Conservation (phyloP, 1,139 yeast species). For the Kodamaea sp. region DNA sequence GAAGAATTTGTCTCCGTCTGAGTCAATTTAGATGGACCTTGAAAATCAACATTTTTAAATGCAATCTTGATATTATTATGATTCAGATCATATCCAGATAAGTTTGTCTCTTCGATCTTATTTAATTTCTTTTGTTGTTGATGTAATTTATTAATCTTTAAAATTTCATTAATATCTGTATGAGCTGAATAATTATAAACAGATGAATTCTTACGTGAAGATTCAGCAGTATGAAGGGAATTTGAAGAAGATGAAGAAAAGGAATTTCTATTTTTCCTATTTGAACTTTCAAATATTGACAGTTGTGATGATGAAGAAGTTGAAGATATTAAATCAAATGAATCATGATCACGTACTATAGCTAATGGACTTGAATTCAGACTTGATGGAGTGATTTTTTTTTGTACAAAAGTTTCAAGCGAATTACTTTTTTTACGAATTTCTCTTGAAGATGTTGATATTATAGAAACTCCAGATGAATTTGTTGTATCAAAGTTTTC, state of each 20-base stretch:
- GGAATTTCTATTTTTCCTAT: neutral
- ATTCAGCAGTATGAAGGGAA: neutral
- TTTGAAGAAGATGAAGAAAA: neutral
- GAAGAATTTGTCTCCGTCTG: neutral
- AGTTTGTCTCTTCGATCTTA: conserved; percentile 4
- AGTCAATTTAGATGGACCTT: conserved; percentile 2
- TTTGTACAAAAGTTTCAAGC: too few species aligned
- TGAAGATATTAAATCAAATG: too few species aligned
- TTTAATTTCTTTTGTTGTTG: conserved; percentile 7
- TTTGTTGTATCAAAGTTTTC: too few species aligned
- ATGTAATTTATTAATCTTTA: conserved; percentile 14
- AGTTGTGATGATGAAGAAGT: too few species aligned
- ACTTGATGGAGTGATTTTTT: too few species aligned
- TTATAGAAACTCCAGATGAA: too few species aligned
- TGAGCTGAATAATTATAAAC: conserved; percentile 11
- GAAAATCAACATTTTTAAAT: conserved; percentile 12
- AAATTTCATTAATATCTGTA: conserved; percentile 15
- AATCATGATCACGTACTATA: too few species aligned
- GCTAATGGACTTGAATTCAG: too few species aligned
- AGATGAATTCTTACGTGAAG: conserved; percentile 1
- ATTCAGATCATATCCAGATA: conserved; percentile 6
- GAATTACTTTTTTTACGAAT: too few species aligned
- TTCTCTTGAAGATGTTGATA: too few species aligned
- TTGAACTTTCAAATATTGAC: neutral
- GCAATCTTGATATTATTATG: conserved; percentile 8